phyloP scores from a whole-genome alignment of 345 rosid species.

The Eucalyptus microcorys region DNA sequence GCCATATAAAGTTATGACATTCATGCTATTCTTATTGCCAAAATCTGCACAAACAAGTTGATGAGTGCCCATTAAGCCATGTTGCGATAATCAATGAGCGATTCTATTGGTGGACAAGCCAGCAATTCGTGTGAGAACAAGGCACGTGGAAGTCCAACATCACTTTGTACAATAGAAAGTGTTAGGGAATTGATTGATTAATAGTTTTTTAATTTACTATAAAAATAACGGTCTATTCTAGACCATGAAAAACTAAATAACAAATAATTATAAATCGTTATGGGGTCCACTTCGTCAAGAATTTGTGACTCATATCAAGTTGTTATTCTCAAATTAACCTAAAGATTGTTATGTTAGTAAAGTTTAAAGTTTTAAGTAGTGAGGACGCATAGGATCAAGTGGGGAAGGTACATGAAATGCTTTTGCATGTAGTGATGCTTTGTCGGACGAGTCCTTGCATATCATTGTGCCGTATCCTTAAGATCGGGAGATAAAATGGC shows the following conservation, averaged over 20 bases:
- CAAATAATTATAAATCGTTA: no score
- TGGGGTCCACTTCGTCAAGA: rapidly evolving
- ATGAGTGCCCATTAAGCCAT: not conserved
- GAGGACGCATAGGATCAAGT: rapidly evolving
- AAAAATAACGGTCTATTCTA: no score
- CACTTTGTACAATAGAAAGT: not conserved
- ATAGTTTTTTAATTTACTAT: no score
- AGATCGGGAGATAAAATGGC: not conserved
- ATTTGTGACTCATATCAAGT: no score
- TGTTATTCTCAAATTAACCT: no score
- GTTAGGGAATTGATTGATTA: rapidly evolving
- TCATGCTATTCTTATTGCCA: rapidly evolving
- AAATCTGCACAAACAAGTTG: rapidly evolving
- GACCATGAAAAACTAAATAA: no score
- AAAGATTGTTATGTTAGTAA: no score
- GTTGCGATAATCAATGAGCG: rapidly evolving
- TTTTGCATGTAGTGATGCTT: not conserved
- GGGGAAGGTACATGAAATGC: not conserved
- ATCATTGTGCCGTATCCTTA: not conserved
- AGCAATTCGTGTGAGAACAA: not conserved
- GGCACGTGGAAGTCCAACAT: not conserved
- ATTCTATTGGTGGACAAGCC: not conserved
- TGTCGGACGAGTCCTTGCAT: not conserved
- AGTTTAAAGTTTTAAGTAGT: not conserved
- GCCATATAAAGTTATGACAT: no score